These are phyloP conservation scores for Tricholoma matsutake DNA, from an alignment of 768 basidiomycete species.

Conservation along the genomic window DNA sequence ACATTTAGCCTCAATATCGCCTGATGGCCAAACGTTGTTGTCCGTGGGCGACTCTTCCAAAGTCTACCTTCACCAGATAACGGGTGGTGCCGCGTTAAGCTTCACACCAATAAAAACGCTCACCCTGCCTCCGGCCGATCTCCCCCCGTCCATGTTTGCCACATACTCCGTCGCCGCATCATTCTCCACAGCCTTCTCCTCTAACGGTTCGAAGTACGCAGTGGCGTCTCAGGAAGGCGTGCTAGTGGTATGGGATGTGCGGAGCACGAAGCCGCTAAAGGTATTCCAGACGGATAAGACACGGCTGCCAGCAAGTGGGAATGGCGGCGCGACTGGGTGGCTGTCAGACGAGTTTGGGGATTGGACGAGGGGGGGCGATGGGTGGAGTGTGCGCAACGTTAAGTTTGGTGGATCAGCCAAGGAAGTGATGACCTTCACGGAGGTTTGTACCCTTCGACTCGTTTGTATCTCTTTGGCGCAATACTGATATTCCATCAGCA, in stretches of 20 bases:
- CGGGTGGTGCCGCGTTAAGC: slow-evolving; percentile 56
- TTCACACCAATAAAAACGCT: slow-evolving; percentile 71
- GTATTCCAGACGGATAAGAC: slow-evolving; percentile 59
- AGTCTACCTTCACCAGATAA: slow-evolving; percentile 77
- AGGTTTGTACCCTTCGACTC: slow-evolving; percentile 47
- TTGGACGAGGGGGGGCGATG: slow-evolving; percentile 55
- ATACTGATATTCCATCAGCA: slow-evolving; percentile 49
- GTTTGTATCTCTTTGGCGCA: slow-evolving; percentile 10
- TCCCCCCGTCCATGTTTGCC: slow-evolving; percentile 33
- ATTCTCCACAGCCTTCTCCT: slow-evolving; percentile 77
- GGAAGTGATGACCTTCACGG: slow-evolving; percentile 87
- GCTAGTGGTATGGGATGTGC: slow-evolving; percentile 80
- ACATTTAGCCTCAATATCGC: slow-evolving; percentile 77
- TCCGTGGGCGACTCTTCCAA: slow-evolving; percentile 90
- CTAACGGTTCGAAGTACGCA: slow-evolving; percentile 75
- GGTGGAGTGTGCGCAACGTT: slow-evolving; percentile 80
- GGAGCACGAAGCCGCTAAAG: slow-evolving; percentile 67
- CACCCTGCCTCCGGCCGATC: slow-evolving; percentile 55
- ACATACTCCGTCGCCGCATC: slow-evolving; percentile 58
- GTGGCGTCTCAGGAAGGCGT: slow-evolving; percentile 82
- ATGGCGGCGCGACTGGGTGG: slow-evolving; percentile 47
- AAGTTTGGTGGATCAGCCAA: slow-evolving; percentile 73
- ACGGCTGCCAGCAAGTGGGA: slow-evolving; percentile 25
- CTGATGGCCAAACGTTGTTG: slow-evolving; percentile 81
- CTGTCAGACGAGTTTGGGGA: slow-evolving; percentile 66